Conservation (phyloP, 495 filamentous ascomycete species). For the Neurospora sp. region DNA sequence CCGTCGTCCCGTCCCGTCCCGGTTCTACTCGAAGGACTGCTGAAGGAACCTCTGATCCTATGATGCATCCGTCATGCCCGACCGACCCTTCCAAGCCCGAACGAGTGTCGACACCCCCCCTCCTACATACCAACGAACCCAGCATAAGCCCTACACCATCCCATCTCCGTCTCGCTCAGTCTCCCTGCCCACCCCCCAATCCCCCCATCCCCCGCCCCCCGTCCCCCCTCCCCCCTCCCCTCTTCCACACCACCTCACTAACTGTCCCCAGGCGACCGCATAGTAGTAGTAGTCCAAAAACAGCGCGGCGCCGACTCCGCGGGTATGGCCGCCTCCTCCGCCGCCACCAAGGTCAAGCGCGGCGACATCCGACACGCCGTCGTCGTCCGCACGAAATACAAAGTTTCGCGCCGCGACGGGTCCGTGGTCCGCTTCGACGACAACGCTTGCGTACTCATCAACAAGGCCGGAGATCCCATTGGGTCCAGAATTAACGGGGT, state of each 20-base stretch:
- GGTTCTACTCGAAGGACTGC: neutral
- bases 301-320: constrained; percentile 55
- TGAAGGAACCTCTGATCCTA: neutral
- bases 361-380: constrained; percentile 96
- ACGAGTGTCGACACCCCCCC: neutral
- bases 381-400: constrained; percentile 82
- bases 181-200: no score
- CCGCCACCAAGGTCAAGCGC: constrained; percentile 85
- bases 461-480: constrained; percentile 92
- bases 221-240: no score
- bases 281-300: constrained; percentile 96
- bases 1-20: neutral
- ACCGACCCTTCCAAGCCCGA: neutral
- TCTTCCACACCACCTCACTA: neutral
- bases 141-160: no score
- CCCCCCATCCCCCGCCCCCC: neutral
- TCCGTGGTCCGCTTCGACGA: constrained; percentile 89
- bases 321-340: constrained; percentile 46
- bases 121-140: neutral
- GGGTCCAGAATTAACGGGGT: constrained; percentile 87
- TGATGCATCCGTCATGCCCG: neutral
- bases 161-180: no score
- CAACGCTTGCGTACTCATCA: constrained; percentile 95
- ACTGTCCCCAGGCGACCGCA: constrained; percentile 90
- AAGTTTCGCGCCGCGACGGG: constrained; percentile 76